These are phyloP conservation scores for Mycena sp. DNA, from an alignment of 1,284 basidiomycete species.

Conservation along the genomic window DNA sequence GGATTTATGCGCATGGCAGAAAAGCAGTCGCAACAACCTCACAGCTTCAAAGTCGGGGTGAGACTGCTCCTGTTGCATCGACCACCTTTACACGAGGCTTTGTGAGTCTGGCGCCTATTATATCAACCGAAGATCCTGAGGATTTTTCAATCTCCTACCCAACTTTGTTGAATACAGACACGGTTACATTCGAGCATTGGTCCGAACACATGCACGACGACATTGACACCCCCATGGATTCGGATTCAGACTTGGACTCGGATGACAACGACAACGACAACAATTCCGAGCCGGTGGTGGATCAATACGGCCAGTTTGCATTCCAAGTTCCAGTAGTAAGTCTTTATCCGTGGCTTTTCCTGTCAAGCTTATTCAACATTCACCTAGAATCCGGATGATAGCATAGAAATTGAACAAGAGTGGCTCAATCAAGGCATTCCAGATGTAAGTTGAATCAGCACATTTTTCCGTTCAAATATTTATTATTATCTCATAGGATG, in stretches of 20 bases:
- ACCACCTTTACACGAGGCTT: not conserved
- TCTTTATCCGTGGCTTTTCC: not conserved
- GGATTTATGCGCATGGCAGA: constrained; percentile 15
- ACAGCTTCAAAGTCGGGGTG: constrained; percentile 15
- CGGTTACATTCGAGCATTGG: not conserved
- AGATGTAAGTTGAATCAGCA: not conserved
- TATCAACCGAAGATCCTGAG: not conserved
- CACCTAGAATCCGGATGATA: not conserved
- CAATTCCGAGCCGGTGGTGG: not conserved
- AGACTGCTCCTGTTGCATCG: not conserved
- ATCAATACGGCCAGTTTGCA: not conserved
- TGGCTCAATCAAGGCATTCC: not conserved
- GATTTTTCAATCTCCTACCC: not conserved
- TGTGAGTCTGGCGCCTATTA: not conserved
- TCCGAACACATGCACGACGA: too few relatives aligned
- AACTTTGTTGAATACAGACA: too few relatives aligned
- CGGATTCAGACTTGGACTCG: not conserved
- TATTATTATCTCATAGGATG: too few relatives aligned
- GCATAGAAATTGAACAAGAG: not conserved
- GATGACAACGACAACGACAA: not conserved
- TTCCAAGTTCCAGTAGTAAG: not conserved
- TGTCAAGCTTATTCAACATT: not conserved
- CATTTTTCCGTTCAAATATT: not conserved
- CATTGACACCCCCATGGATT: too few relatives aligned
- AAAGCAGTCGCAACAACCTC: constrained; percentile 14